Conservation (phyloP, 768 basidiomycete genomes). For the Mycena indigotica region DNA sequence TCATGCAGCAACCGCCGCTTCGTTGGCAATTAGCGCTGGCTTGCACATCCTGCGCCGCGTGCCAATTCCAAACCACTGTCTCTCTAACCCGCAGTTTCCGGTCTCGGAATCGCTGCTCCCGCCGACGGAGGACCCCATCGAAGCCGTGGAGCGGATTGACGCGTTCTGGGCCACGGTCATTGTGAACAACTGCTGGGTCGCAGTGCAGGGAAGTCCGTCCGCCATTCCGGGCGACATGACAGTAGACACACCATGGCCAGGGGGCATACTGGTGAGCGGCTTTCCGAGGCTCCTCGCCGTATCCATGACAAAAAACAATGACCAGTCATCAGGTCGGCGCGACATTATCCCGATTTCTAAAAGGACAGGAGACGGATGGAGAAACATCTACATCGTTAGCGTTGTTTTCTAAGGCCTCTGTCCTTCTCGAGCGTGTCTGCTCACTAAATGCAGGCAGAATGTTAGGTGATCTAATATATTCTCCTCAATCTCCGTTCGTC, state of each 20-base stretch:
- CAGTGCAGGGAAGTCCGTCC: neutral
- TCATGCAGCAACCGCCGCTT: constrained; percentile 50
- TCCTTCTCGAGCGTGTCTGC: constrained; percentile 13
- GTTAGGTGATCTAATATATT: no score
- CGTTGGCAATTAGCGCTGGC: constrained; percentile 53
- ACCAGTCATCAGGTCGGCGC: constrained; percentile 5
- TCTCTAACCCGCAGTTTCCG: neutral
- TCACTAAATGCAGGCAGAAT: no score
- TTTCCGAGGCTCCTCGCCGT: no score
- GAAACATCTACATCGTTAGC: neutral
- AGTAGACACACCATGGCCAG: constrained; percentile 9
- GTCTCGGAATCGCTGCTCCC: neutral
- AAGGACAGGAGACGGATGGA: constrained; percentile 12
- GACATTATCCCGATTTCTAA: constrained; percentile 8
- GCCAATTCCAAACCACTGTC: neutral
- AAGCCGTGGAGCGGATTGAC: constrained; percentile 1
- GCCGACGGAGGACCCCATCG: neutral
- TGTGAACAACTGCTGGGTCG: constrained; percentile 17
- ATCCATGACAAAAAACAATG: no score
- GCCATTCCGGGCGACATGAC: neutral
- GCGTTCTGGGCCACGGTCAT: constrained; percentile 15
- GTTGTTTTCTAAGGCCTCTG: constrained; percentile 8
- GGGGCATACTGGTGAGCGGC: neutral
- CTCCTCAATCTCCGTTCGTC: no score
- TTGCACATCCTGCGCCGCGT: constrained; percentile 36